Evolutionary conservation across 2,329 filamentous ascomycete genomes (phyloP).

Genomic region (Pseudogymnoascus sp.): DNA sequence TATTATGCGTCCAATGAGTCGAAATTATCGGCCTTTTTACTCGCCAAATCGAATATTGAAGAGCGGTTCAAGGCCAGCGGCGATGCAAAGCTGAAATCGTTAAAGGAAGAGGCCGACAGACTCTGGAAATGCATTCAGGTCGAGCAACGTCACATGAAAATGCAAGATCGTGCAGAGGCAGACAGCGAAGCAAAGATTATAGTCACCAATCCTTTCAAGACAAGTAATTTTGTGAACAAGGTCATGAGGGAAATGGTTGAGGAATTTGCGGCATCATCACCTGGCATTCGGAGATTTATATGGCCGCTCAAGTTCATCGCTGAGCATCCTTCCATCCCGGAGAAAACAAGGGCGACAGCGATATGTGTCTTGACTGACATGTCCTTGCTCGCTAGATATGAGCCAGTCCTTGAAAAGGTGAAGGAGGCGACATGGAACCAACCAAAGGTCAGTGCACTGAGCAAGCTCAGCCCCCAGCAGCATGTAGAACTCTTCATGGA

Average conservation of each 20-base stretch:
- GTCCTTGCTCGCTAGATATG: neutral
- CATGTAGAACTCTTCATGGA: neutral
- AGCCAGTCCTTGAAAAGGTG: neutral
- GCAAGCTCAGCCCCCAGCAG: neutral
- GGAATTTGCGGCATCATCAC: neutral
- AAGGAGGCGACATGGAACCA: neutral
- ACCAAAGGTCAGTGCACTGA: neutral
- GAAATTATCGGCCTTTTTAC: neutral
- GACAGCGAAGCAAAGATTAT: neutral
- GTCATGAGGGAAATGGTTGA: neutral
- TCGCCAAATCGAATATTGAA: neutral
- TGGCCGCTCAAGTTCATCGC: slow-evolving; percentile 4
- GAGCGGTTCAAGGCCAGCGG: neutral
- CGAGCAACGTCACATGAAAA: neutral
- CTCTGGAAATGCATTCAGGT: neutral
- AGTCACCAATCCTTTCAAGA: neutral
- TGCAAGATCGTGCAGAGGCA: neutral
- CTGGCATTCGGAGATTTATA: neutral
- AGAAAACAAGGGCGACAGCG: neutral
- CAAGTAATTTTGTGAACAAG: neutral
- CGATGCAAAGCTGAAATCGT: neutral
- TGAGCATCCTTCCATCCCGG: neutral
- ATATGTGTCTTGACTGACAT: neutral
- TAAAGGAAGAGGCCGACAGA: neutral
- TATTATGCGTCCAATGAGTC: neutral